These are phyloP conservation scores for Neoconidiobolus thromboides DNA, from an alignment of 371 early-diverging fungal genomes.

Conservation along the genomic window DNA sequence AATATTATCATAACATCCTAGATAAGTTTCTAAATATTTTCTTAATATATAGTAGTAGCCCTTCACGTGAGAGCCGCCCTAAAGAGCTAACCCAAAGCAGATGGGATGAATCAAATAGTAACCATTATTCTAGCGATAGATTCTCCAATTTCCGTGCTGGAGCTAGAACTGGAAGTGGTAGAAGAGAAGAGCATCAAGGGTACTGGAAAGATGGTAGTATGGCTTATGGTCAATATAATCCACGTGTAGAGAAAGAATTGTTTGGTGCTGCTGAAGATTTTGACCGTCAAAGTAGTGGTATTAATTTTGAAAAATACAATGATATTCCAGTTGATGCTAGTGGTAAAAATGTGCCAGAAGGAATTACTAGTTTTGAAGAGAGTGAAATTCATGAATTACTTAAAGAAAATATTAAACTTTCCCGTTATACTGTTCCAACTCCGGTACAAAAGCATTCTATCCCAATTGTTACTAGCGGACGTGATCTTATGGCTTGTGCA, in stretches of 20 bases:
- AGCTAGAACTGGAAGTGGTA: constrained; percentile 21
- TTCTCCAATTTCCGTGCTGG: constrained; percentile 20
- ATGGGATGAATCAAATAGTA: not conserved
- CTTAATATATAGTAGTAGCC: not conserved
- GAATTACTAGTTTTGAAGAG: constrained; percentile 20
- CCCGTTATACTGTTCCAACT: constrained; percentile 83
- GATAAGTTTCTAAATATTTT: not conserved
- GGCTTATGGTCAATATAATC: constrained; percentile 44
- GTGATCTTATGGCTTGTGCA: constrained; percentile 75
- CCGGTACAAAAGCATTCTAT: constrained; percentile 90
- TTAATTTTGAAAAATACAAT: constrained; percentile 94
- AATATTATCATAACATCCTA: not conserved
- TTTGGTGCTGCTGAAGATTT: constrained; percentile 50
- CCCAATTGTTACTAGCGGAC: constrained; percentile 58
- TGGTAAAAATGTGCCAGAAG: constrained; percentile 49
- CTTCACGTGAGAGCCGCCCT: not conserved
- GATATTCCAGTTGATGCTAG: constrained; percentile 90
- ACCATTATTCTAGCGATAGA: constrained; percentile 2
- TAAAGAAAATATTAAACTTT: constrained; percentile 76
- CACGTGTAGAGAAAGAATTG: constrained; percentile 54
- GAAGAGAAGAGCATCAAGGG: constrained; percentile 25
- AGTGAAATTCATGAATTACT: constrained; percentile 72
- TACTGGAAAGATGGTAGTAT: constrained; percentile 55
- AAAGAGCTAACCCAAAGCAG: not conserved
- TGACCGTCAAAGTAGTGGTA: constrained; percentile 60